Evolutionary conservation across 495 filamentous ascomycete species (phyloP).

Genomic region (Astrothelium subdiscretum): DNA sequence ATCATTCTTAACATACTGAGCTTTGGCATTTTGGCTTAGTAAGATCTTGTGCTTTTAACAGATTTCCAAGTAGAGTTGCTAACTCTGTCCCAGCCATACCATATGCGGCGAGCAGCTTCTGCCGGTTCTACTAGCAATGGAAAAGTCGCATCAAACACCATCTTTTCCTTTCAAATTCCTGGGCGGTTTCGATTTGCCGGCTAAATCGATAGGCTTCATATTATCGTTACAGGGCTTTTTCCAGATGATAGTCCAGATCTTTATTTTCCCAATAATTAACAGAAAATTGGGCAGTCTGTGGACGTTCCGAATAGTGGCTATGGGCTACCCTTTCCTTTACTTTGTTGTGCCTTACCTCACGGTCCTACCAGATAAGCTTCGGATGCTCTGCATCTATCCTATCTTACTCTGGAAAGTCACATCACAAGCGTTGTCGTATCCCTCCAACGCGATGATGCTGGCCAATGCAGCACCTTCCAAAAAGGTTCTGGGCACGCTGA

Average conservation of each 20-base stretch:
- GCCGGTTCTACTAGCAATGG: slow-evolving; percentile 80
- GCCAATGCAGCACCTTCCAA: slow-evolving; percentile 72
- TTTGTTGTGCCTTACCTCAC: slow-evolving; percentile 79
- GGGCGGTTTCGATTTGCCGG: slow-evolving; percentile 71
- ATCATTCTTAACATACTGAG: slow-evolving; percentile 74
- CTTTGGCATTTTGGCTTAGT: slow-evolving; percentile 93
- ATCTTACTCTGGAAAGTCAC: slow-evolving; percentile 83
- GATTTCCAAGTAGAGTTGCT: slow-evolving; percentile 5
- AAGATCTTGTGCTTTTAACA: slow-evolving; percentile 34
- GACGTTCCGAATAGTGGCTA: slow-evolving; percentile 67
- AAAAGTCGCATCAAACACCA: slow-evolving; percentile 40
- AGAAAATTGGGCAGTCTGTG: slow-evolving; percentile 59
- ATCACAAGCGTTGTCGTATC: slow-evolving; percentile 73
- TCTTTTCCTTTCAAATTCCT: slow-evolving; percentile 76
- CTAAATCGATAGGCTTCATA: slow-evolving; percentile 74
- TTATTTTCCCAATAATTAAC: slow-evolving; percentile 68
- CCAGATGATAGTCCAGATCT: slow-evolving; percentile 70
- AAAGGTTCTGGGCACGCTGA: slow-evolving; percentile 76
- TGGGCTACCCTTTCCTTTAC: slow-evolving; percentile 83
- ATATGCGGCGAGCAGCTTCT: slow-evolving; percentile 92
- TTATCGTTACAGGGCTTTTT: slow-evolving; percentile 83
- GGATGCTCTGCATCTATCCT: slow-evolving; percentile 60
- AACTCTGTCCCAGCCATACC: slow-evolving; percentile 48
- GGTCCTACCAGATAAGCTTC: slow-evolving; percentile 58
- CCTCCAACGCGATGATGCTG: slow-evolving; percentile 71